Conservation (phyloP, 163 green algal genomes). For the Chlorella variabilis region DNA sequence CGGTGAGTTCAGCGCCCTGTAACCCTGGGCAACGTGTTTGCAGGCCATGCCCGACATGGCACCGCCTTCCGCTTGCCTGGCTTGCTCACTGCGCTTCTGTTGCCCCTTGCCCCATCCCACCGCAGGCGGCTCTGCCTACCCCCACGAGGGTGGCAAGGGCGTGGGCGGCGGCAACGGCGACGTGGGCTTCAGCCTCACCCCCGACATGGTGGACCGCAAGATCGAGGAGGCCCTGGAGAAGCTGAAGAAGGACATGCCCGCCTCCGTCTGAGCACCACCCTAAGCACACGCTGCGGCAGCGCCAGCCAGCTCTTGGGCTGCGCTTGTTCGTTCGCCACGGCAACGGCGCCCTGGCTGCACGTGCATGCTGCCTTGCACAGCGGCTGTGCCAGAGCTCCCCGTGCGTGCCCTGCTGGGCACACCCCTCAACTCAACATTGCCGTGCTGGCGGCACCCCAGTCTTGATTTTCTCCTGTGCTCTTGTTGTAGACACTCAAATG, state of each 20-base stretch:
- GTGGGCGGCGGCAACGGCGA: neutral
- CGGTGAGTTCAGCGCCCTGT: conserved; percentile 37
- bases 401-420: neutral
- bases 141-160: conserved; percentile 39
- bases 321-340: neutral
- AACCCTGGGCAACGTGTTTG: too few relatives aligned
- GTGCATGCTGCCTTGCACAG: neutral
- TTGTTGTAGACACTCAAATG: neutral
- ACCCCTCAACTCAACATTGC: conserved; percentile 12
- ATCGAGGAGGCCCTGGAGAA: conserved; percentile 49
- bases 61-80: neutral
- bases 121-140: conserved; percentile 68
- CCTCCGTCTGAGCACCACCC: neutral
- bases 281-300: neutral
- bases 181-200: conserved; percentile 4
- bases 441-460: neutral
- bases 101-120: neutral
- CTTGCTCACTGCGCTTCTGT: too few relatives aligned
- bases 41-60: too few relatives aligned
- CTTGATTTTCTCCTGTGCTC: neutral
- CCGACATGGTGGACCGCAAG: conserved; percentile 51
- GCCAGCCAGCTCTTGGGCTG: neutral
- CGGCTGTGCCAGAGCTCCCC: too few relatives aligned
- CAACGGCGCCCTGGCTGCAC: too few relatives aligned
- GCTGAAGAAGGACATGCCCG: conserved; percentile 15